Evolutionary conservation across 768 basidiomycete species (phyloP).

Genomic region (Rubroboletus satanas): DNA sequence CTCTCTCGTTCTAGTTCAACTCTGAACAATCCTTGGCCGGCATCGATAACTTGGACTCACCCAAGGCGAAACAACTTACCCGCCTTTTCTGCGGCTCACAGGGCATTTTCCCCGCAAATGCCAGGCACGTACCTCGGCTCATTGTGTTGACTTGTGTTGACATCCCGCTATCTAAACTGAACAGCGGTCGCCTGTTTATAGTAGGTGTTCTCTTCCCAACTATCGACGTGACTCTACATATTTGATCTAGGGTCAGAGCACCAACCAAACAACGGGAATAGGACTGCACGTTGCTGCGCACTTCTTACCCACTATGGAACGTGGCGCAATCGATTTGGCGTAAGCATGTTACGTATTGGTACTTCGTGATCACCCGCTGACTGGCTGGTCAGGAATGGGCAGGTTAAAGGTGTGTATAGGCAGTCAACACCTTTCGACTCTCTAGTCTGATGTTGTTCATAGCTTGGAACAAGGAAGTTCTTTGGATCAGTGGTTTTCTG

Average conservation of each 20-base stretch:
- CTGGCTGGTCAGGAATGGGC: constrained; percentile 59
- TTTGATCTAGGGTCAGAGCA: constrained; percentile 69
- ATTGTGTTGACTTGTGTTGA: not conserved
- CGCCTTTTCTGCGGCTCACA: constrained; percentile 1
- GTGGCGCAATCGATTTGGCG: constrained; percentile 88
- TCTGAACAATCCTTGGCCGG: not conserved
- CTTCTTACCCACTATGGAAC: constrained; percentile 93
- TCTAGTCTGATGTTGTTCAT: not conserved
- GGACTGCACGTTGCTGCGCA: constrained; percentile 62
- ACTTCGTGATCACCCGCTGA: not conserved
- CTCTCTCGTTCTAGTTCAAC: constrained; percentile 6
- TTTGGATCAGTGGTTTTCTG: constrained; percentile 78
- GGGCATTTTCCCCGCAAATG: constrained; percentile 1
- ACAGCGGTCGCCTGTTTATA: constrained; percentile 14
- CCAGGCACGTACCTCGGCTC: not conserved
- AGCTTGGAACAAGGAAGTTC: constrained; percentile 90
- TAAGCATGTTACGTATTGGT: constrained; percentile 33
- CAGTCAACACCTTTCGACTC: not conserved
- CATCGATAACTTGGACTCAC: not conserved
- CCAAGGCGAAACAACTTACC: not conserved
- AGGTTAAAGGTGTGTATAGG: constrained; percentile 60
- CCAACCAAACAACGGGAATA: constrained; percentile 84
- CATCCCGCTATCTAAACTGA: no score
- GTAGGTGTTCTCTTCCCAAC: not conserved
- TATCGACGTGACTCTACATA: not conserved